These are phyloP conservation scores for Arabidopsis arenosa DNA, from an alignment of 345 rosid genomes.

Conservation along the genomic window DNA sequence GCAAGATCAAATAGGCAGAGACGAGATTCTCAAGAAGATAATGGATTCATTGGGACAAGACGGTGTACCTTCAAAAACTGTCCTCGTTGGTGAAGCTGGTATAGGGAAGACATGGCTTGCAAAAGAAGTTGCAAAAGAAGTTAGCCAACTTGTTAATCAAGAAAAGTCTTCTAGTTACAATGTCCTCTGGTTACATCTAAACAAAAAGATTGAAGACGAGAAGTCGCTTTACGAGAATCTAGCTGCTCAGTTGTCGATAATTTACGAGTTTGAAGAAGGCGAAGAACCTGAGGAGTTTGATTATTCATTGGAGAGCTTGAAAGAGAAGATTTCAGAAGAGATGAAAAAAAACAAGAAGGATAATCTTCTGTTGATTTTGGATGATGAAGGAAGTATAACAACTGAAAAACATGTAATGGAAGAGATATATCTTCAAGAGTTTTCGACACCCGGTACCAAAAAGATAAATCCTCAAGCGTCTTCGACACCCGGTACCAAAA, in stretches of 20 bases:
- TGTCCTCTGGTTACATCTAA: constrained; percentile 46
- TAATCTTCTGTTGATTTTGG: constrained; percentile 55
- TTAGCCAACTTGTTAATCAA: constrained; percentile 3
- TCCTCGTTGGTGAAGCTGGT: constrained; percentile 46
- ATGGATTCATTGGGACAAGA: constrained; percentile 1
- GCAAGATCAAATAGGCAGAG: constrained; percentile 1
- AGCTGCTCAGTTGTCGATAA: constrained; percentile 47
- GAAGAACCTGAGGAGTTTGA: constrained; percentile 20
- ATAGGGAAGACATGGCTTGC: constrained; percentile 49
- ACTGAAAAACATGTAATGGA: constrained; percentile 7
- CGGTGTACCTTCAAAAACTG: constrained; percentile 17
- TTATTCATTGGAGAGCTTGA: background rate
- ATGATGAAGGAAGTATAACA: constrained; percentile 44
- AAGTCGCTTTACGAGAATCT: constrained; percentile 42
- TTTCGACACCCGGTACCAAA: too few relatives aligned
- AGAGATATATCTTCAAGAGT: too few relatives aligned
- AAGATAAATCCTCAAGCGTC: background rate
- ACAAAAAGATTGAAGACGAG: constrained; percentile 10
- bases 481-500: too few relatives aligned
- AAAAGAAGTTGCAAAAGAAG: background rate
- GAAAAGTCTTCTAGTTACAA: background rate
- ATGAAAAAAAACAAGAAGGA: background rate
- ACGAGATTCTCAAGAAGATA: constrained; percentile 14
- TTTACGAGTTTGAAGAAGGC: constrained; percentile 43
- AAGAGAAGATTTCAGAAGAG: background rate